phyloP scores from a whole-genome alignment of 2,329 filamentous ascomycete species.

The Alternaria hordeiaustralica region DNA sequence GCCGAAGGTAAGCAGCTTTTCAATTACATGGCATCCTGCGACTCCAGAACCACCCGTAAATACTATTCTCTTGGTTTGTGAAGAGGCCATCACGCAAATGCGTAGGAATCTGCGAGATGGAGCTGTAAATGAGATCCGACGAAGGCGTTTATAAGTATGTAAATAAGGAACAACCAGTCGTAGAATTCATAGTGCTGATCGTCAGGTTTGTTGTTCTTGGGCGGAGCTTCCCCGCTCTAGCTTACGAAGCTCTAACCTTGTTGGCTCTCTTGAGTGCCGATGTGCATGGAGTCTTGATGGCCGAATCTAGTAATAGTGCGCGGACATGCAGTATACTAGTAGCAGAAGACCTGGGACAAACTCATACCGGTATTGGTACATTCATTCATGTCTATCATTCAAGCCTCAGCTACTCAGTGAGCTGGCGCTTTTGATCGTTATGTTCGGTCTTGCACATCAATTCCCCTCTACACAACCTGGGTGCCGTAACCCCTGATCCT shows the following conservation, averaged over 20 bases:
- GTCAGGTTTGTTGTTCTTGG: neutral
- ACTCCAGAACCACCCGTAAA: conserved; percentile 63
- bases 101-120: neutral
- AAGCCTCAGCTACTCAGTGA: conserved; percentile 16
- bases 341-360: neutral
- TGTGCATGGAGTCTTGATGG: neutral
- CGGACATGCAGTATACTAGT: neutral
- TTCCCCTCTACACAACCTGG: conserved; percentile 58
- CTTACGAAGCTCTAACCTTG: neutral
- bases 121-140: neutral
- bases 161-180: neutral
- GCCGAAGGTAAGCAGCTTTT: conserved; percentile 57
- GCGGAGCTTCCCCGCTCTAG: conserved; percentile 28
- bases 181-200: neutral
- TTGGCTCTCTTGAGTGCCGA: neutral
- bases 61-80: conserved; percentile 51
- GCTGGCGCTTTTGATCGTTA: conserved; percentile 2
- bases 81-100: conserved; percentile 15
- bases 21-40: conserved; percentile 54
- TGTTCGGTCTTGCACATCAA: neutral
- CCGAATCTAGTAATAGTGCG: neutral
- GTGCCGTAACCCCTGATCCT: conserved; percentile 94
- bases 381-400: conserved; percentile 46
- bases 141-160: neutral
- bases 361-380: conserved; percentile 35